Percentiles rank a stretch among this genome's conserved stretches.
Conservation (phyloP, 2,329 filamentous ascomycete genomes). For the Arthrobotrys conoides region DNA sequence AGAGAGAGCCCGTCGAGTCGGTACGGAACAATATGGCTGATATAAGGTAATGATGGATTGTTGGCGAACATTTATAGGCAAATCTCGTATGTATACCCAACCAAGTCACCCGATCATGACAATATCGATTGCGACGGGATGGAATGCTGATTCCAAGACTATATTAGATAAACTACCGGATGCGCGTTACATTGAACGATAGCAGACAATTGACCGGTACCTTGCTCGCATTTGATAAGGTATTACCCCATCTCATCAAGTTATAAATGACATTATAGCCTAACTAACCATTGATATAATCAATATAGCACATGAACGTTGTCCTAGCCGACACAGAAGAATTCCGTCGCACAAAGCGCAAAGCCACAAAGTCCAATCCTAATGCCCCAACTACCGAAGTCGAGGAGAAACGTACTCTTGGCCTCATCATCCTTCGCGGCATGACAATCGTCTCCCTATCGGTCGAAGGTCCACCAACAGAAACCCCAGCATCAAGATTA, state of each 20-base stretch:
- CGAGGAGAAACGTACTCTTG: constrained; percentile 97
- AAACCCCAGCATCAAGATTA: constrained; percentile 90
- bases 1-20: constrained; percentile 48
- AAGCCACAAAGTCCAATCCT: constrained; percentile 80
- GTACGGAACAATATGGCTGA: constrained; percentile 59
- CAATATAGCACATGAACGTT: constrained; percentile 92
- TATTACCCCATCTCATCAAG: constrained; percentile 67
- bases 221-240: constrained; percentile 99
- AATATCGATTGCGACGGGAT: constrained; percentile 24
- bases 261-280: constrained; percentile 59
- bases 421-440: constrained; percentile 92
- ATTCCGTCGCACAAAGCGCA: constrained; percentile 91
- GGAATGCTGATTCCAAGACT: constrained; percentile 38
- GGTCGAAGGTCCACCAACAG: constrained; percentile 93
- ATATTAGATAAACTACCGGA: constrained; percentile 97
- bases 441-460: constrained; percentile 95
- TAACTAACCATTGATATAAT: constrained; percentile 36
- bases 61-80: constrained; percentile 48
- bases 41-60: constrained; percentile 55
- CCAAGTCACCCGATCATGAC: constrained; percentile 28
- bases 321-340: constrained; percentile 99
- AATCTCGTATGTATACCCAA: constrained; percentile 60
- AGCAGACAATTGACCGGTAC: constrained; percentile 96
- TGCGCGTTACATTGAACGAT: constrained; percentile 96
- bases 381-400: constrained; percentile 81